Base-by-base conservation (phyloP, 495 filamentous ascomycete species). In the Penicillium waksmanii region DNA sequence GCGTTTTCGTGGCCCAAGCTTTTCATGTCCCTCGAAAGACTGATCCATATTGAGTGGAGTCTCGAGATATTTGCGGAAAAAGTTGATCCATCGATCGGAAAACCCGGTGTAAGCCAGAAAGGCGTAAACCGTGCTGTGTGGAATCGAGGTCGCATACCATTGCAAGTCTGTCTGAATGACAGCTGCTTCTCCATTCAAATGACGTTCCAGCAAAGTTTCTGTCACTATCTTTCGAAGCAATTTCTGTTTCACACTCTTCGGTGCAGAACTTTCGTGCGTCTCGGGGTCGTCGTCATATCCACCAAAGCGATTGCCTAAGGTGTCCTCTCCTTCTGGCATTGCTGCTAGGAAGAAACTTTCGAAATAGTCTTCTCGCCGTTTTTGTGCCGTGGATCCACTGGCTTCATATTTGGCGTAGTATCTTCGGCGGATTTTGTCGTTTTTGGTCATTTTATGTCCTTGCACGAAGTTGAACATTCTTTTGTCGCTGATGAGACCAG, bases 181-280 rank as follows among this genome's bases (percentile, higher is more conserved):
- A 7, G 81, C 86, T 17, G 85, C 73, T 21, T 80, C 75, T 2
- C 77, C 78, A 59, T 84, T 72, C 2, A 87, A 59, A 7, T 67
- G 72, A 31, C 73, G 81, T 34, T 82, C 79, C 42, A 86, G 58
- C 7, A 85, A 68, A 3, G 80, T 75, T 56, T 87, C 85, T 0
- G 84, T 81, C 0, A 78, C 80, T 15, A 85, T 62, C 12, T 85
- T 78, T 53, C 85, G 81, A 10, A 87, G 65, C 4, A 87, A 70
- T 34, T 71, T 70, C 59, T 87, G 84, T 55, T 87, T 87, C 4
- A 74, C 72, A 12, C 36, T 38, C 11, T 38, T 38, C 15, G 36
- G 12, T 13, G 36, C 36, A 13, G 36, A n/a, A 6, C 55, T 80
- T 77, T 10, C 75, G 35, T 64, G 34, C 44, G 35, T 57, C 31